Evolutionary conservation across 2,329 filamentous ascomycete genomes (phyloP).

Genomic region (Ophiostoma tasmaniense): DNA sequence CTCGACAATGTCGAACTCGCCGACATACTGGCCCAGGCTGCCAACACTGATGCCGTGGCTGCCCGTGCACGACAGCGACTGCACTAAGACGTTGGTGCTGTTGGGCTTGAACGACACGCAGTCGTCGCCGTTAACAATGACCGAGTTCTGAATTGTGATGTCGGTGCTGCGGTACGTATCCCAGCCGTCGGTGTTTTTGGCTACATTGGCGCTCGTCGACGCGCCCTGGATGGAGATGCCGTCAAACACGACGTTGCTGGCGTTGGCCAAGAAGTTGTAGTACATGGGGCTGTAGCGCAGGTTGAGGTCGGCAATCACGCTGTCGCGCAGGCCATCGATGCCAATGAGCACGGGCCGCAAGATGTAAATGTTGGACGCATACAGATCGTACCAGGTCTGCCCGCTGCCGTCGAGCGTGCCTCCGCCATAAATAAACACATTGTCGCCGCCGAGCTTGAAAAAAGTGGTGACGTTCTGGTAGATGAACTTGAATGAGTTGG

Average conservation of each 20-base stretch:
- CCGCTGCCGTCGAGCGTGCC: conserved; percentile 50
- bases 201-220: conserved; percentile 41
- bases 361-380: conserved; percentile 47
- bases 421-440: conserved; percentile 58
- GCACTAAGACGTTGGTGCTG: conserved; percentile 48
- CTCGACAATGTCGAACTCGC: conserved; percentile 50
- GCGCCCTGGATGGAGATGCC: conserved; percentile 51
- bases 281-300: conserved; percentile 49
- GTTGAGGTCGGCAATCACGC: conserved; percentile 48
- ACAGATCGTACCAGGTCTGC: conserved; percentile 57
- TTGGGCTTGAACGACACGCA: conserved; percentile 59
- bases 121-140: conserved; percentile 58
- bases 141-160: conserved; percentile 55
- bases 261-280: conserved; percentile 55
- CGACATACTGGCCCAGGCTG: conserved; percentile 50
- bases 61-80: conserved; percentile 52
- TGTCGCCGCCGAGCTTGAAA: conserved; percentile 57
- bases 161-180: conserved; percentile 52
- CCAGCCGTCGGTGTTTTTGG: conserved; percentile 59
- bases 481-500: conserved; percentile 49
- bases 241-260: conserved; percentile 51
- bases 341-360: conserved; percentile 54
- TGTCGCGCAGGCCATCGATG: conserved; percentile 48
- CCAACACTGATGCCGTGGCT: conserved; percentile 55
- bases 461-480: conserved; percentile 61